A percentile compares a stretch with the other conserved stretches of the same genome.
phyloP scores from a whole-genome alignment of 495 filamentous ascomycete species.

The Aspergillus asperescens region DNA sequence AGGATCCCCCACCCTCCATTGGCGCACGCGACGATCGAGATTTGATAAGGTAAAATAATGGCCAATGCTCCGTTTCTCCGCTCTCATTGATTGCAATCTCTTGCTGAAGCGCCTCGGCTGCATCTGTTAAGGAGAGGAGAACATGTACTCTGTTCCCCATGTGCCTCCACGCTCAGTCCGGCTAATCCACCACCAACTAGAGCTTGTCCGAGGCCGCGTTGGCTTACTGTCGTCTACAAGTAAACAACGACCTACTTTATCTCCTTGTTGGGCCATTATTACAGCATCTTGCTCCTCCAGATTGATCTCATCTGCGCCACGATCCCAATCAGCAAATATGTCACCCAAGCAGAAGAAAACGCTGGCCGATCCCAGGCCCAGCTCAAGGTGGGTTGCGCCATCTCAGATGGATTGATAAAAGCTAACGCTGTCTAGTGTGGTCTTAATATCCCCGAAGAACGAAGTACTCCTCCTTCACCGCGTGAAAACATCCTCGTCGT shows the following conservation, averaged over 20 bases:
- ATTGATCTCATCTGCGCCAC: conserved; percentile 5
- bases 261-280: neutral
- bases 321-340: conserved; percentile 18
- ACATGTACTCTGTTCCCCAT: conserved; percentile 11
- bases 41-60: no score
- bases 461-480: conserved; percentile 84
- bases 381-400: conserved; percentile 23
- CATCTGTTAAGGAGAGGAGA: neutral
- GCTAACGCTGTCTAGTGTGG: conserved; percentile 51
- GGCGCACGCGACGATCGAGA: neutral
- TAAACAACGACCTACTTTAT: neutral
- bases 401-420: neutral
- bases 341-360: conserved; percentile 19
- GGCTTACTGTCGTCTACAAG: conserved; percentile 5
- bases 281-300: neutral
- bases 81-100: neutral
- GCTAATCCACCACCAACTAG: conserved; percentile 10
- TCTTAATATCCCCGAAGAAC: conserved; percentile 81
- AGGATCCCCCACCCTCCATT: neutral
- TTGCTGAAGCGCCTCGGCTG: conserved; percentile 6
- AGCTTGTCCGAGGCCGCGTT: conserved; percentile 12
- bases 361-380: conserved; percentile 34
- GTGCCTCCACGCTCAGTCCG: conserved; percentile 10
- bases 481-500: conserved; percentile 73
- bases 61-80: neutral